Base-by-base conservation (phyloP, 2,329 filamentous ascomycete genomes). In the Seiridium cupressi region DNA sequence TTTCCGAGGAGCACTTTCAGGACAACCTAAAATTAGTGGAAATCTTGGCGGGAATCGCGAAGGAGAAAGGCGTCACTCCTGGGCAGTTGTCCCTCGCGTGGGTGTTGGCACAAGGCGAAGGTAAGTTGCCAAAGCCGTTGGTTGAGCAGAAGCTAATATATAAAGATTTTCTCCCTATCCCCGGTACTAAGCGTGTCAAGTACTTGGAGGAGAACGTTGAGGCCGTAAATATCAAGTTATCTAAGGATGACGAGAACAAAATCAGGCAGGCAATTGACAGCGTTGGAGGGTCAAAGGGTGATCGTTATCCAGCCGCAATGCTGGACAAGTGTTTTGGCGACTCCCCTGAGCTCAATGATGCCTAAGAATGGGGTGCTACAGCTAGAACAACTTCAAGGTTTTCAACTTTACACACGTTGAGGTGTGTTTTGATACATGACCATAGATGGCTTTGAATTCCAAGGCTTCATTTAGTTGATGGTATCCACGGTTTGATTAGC, bases 71-170 rank as follows among this genome's bases (percentile, higher is more conserved):
- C 0, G 75, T 72, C 59, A 84, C 82, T 0, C 68, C 79, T 1
- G 76, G 77, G 3, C 83, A 87, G 70, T 71, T 87, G 34, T 79
- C 81, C 1, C 65, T 88, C 8, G 81, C 80, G 2, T 88, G 84
- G 84, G 73, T 84, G 5, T 65, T 77, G 57, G 73, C 76, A 6
- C 79, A 82, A 58, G 82, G 80, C 4, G 72, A 76, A 5, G 75
- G 76, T 65, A 57, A 60, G 63, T 51, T 35, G 3, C 10, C 3
- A 4, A 35, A 36, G 4, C 13, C 31, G 3, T 5, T 3, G 35
- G 8, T 8, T 26, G 18, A 26, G 18, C 18, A 26, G 18, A 26
- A 26, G 18, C 51, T 55, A 10, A 91, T 72, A 81, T 62, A 88
- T 91, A 70, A 87, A 92, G 74, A 73, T 40, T 73, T 74, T 56